Percentiles rank a stretch among this genome's conserved stretches.
Conservation (phyloP, 2,329 filamentous ascomycete genomes). For the Purpureocillium lavendulum region DNA sequence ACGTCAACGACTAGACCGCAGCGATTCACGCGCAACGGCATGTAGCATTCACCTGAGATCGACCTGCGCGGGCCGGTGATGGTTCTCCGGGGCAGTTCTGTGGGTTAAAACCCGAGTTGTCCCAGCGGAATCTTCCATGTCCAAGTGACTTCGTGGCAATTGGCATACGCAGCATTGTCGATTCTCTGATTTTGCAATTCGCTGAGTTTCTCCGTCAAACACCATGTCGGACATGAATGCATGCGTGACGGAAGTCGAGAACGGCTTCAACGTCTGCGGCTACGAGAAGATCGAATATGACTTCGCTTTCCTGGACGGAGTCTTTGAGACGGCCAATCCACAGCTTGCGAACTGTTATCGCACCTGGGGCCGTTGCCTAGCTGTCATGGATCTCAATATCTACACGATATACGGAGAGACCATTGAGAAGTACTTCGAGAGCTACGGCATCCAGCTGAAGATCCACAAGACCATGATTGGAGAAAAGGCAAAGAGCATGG, state of each 20-base stretch:
- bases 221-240: constrained; percentile 65
- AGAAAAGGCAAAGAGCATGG: constrained; percentile 67
- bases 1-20: too few relatives aligned
- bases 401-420: constrained; percentile 57
- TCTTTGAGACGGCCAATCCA: constrained; percentile 52
- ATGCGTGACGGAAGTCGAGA: constrained; percentile 51
- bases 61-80: too few relatives aligned
- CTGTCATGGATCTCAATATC: constrained; percentile 65
- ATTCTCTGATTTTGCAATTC: neutral
- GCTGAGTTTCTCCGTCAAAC: constrained; percentile 1
- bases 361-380: constrained; percentile 56
- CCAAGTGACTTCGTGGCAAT: neutral
- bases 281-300: constrained; percentile 73
- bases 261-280: constrained; percentile 62
- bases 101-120: too few relatives aligned
- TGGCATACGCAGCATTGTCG: neutral
- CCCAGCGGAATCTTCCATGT: too few relatives aligned
- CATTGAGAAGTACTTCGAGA: constrained; percentile 60
- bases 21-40: too few relatives aligned
- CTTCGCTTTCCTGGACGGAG: constrained; percentile 63
- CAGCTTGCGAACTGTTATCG: constrained; percentile 59
- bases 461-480: constrained; percentile 68
- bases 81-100: too few relatives aligned
- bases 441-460: constrained; percentile 52
- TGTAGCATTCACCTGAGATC: too few relatives aligned